Conservation (phyloP, 2,329 filamentous ascomycete genomes). For the Trichoderma endophyticum region DNA sequence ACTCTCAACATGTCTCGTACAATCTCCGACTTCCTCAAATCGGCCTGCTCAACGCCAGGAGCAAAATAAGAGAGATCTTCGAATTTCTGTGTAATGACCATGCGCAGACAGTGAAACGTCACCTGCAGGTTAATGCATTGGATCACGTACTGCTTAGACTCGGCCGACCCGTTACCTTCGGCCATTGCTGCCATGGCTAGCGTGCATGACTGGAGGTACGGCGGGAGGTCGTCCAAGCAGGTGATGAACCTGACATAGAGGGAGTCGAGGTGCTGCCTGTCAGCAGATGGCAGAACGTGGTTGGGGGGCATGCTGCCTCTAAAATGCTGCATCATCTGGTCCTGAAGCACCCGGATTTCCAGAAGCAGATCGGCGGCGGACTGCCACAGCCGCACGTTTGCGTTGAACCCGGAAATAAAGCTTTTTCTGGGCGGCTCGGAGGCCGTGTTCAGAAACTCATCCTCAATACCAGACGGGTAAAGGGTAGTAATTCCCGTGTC, state of each 20-base stretch:
- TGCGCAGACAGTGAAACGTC: slow-evolving; percentile 40
- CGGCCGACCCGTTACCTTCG: slow-evolving; percentile 21
- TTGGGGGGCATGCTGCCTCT: neutral
- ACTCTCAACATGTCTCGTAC: slow-evolving; percentile 41
- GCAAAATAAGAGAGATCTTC: slow-evolving; percentile 34
- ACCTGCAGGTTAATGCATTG: slow-evolving; percentile 42
- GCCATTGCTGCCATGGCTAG: slow-evolving; percentile 21
- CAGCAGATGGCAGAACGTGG: slow-evolving; percentile 23
- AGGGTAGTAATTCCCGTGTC: slow-evolving; percentile 38
- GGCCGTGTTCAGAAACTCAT: slow-evolving; percentile 21
- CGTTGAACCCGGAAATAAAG: slow-evolving; percentile 41
- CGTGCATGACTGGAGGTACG: slow-evolving; percentile 33
- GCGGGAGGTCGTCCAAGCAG: slow-evolving; percentile 38
- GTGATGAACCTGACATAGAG: slow-evolving; percentile 41
- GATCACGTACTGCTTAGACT: slow-evolving; percentile 35
- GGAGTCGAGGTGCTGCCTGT: slow-evolving; percentile 33
- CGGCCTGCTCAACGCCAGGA: slow-evolving; percentile 31
- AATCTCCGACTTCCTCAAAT: slow-evolving; percentile 41
- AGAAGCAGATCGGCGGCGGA: slow-evolving; percentile 39
- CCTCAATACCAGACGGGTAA: slow-evolving; percentile 33
- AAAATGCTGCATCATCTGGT: slow-evolving; percentile 23
- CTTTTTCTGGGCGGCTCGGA: slow-evolving; percentile 24
- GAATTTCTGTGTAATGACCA: slow-evolving; percentile 39
- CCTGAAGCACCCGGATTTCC: slow-evolving; percentile 34
- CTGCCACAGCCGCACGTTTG: slow-evolving; percentile 41